Base-by-base conservation (phyloP, 164 flowering plant species). In the Vitis amurensis region DNA sequence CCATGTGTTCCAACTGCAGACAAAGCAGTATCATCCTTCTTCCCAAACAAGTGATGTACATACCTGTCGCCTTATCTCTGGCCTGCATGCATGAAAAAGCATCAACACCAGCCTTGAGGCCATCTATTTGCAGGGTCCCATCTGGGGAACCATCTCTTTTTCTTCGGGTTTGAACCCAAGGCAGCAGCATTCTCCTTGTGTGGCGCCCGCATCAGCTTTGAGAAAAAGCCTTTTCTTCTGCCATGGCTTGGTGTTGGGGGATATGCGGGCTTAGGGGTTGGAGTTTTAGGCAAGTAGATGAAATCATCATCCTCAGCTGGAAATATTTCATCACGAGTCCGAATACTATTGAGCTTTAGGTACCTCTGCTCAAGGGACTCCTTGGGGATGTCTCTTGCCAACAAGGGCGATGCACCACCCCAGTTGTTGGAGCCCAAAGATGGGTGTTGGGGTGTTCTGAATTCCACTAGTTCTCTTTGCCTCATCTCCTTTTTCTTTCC, bases 371-470 rank as follows among this genome's bases (percentile, higher is more conserved):
- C 91, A 11, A 88, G 81, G 30, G 92, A 78, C 71, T 87, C 92
- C 48, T 77, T 67, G 0, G 94, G 87, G 13, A 90, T 64, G 78
- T 84, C 74, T 50, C 91, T 81, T n/a, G 91, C 92, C 11, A 88
- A 61, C 77, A 90, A 58, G 0, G 94, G 92, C 23, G 94, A 90
- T 5, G 88, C 83, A 68, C 92, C 83, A 59, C 93, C 90, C 90
- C 90, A 85, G 63, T 83, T 64, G 79, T 90, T 90, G 1, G 83
- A 75, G 56, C 88, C 88, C 49, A 64, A 14, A 30, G 85, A 81
- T 11, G 90, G 90, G 69, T 89, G 90, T 49, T 88, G 94, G 13
- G 94, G 91, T 47, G 94, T 89, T 56, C 94, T 77, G 67, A 89
- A 89, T 11, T 84, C 83, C 67, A 81, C 1, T 30, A 73, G 1